Conservation (phyloP, 495 filamentous ascomycete species). For the Terfezia boudieri region DNA sequence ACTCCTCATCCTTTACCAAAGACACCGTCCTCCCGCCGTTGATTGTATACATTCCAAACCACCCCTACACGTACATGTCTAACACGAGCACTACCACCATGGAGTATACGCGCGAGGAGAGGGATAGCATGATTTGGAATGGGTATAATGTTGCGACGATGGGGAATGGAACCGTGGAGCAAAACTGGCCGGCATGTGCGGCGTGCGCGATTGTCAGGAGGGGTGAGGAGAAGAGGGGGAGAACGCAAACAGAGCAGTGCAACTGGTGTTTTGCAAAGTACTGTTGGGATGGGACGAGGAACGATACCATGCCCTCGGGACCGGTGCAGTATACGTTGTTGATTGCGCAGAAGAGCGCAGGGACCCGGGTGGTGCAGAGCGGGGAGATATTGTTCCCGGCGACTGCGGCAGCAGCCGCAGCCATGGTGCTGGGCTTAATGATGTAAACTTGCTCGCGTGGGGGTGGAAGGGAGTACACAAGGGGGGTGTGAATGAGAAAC, state of each 20-base stretch:
- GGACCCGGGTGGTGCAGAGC: background rate
- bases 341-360: background rate
- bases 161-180: constrained; percentile 53
- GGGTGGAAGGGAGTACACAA: constrained; percentile 12
- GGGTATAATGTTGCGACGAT: constrained; percentile 63
- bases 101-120: constrained; percentile 35
- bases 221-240: constrained; percentile 43
- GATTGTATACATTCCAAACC: constrained; percentile 78
- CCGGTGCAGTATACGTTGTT: background rate
- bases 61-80: constrained; percentile 46
- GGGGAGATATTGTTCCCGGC: background rate
- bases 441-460: constrained; percentile 46
- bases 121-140: constrained; percentile 61
- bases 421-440: constrained; percentile 59
- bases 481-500: constrained; percentile 7
- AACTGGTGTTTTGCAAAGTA: constrained; percentile 51
- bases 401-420: constrained; percentile 2
- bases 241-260: constrained; percentile 36
- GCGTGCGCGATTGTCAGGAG: constrained; percentile 74
- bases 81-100: constrained; percentile 57
- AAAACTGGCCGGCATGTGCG: constrained; percentile 54
- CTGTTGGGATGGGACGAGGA: constrained; percentile 66
- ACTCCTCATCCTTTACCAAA: constrained; percentile 16
- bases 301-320: constrained; percentile 20
- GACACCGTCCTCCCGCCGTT: constrained; percentile 32